A percentile compares a stretch with the other conserved stretches of the same genome.
phyloP scores from a whole-genome alignment of 108 stramenopile genomes.

The Hondaea fermentalgiana region DNA sequence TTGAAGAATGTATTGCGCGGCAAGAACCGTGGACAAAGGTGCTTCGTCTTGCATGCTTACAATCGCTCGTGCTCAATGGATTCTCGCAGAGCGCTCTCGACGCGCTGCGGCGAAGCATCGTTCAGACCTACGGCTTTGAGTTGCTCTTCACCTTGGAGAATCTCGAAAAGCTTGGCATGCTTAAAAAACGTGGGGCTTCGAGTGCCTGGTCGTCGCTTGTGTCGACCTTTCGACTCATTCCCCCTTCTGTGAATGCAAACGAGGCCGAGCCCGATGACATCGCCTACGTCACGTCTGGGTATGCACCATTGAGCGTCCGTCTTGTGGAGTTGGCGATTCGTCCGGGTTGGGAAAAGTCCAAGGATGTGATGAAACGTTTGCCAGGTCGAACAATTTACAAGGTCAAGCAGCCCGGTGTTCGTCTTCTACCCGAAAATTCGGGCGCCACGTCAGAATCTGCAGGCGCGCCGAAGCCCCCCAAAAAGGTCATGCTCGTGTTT shows the following conservation, averaged over 20 bases:
- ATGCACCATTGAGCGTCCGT: conserved; percentile 2
- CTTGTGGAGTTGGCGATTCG: not conserved
- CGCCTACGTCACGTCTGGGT: not conserved
- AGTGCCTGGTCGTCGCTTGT: not conserved
- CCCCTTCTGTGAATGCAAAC: not conserved
- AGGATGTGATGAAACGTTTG: not conserved
- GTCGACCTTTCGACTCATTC: conserved; percentile 12
- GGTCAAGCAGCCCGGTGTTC: conserved; percentile 8
- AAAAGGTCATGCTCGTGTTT: conserved; percentile 5
- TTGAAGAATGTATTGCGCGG: conserved; percentile 6
- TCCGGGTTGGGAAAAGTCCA: not conserved
- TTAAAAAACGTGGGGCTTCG: not conserved
- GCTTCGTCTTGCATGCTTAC: not conserved
- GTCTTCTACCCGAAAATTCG: not conserved
- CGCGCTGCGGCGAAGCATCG: not conserved
- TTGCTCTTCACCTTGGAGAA: conserved; percentile 10
- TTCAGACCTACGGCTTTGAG: conserved; percentile 7
- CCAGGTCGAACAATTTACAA: not conserved
- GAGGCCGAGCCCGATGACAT: not conserved
- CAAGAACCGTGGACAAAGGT: conserved; percentile 10
- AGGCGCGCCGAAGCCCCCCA: not conserved
- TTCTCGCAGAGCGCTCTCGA: not conserved
- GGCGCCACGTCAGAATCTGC: not conserved
- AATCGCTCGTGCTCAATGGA: not conserved
- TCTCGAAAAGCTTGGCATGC: conserved; percentile 8